Conservation (phyloP, 2,329 filamentous ascomycete species). For the Fusarium abutilonis region DNA sequence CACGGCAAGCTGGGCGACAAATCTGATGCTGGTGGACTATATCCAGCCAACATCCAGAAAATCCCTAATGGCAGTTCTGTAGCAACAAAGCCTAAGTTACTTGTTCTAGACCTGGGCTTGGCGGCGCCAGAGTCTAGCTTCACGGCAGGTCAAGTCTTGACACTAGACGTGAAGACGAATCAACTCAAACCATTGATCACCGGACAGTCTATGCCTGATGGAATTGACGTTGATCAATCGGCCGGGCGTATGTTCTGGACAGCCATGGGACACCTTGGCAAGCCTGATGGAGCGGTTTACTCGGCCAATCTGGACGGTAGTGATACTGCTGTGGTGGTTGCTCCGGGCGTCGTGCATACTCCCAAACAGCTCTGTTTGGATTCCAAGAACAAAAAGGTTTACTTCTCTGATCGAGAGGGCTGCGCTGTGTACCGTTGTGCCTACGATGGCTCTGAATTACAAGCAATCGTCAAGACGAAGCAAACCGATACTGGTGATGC, state of each 20-base stretch:
- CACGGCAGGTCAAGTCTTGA: not conserved
- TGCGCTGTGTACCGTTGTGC: conserved; percentile 49
- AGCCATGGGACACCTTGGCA: conserved; percentile 55
- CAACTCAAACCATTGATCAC: not conserved
- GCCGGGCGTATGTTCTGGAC: not conserved
- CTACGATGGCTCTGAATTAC: conserved; percentile 49
- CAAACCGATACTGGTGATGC: not conserved
- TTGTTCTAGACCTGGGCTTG: not conserved
- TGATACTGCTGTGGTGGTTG: conserved; percentile 55
- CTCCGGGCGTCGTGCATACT: conserved; percentile 58
- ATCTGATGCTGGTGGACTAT: conserved; percentile 54
- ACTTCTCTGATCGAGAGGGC: conserved; percentile 59
- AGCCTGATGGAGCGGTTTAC: conserved; percentile 55
- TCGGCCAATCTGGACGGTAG: conserved; percentile 61
- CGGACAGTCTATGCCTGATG: not conserved
- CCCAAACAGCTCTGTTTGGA: conserved; percentile 51
- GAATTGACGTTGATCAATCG: not conserved
- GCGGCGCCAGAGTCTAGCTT: not conserved
- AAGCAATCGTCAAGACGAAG: not conserved
- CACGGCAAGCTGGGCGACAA: conserved; percentile 60
- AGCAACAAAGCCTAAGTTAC: not conserved
- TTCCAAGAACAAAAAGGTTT: conserved; percentile 48
- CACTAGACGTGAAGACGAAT: not conserved
- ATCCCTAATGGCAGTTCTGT: too few relatives aligned
- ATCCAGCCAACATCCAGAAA: not conserved